These are phyloP conservation scores for Eucalyptus tenuipes DNA, from an alignment of 345 rosid species.

Conservation along the genomic window DNA sequence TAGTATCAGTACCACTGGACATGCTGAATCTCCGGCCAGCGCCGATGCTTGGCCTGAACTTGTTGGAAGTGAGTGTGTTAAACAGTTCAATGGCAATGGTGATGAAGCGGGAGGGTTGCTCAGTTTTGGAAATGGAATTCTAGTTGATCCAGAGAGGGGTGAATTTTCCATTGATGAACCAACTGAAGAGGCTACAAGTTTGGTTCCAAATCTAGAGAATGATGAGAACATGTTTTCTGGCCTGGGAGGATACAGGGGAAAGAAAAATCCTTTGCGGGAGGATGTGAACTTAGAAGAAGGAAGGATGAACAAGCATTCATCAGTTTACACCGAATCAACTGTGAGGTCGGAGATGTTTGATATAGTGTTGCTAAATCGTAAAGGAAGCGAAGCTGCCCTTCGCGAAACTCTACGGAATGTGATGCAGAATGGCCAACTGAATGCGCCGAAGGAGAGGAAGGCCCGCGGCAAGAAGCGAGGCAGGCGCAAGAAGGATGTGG, in stretches of 20 bases:
- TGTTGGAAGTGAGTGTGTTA: conserved; percentile 13
- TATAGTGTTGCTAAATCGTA: neutral
- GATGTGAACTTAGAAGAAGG: neutral
- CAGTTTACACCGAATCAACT: neutral
- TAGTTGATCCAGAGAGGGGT: conserved; percentile 2
- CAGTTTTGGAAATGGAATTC: conserved; percentile 10
- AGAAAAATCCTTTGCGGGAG: neutral
- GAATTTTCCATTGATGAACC: neutral
- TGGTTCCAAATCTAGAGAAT: neutral
- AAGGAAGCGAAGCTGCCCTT: neutral
- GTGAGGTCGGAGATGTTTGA: conserved; percentile 4
- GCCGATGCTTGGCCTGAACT: conserved; percentile 9
- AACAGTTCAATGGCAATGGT: conserved; percentile 33
- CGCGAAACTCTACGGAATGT: neutral
- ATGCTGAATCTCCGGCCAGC: conserved; percentile 21
- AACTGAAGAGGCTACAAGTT: neutral
- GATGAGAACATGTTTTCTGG: neutral
- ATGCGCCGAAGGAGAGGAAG: neutral
- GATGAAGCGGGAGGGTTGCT: conserved; percentile 46
- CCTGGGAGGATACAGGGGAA: neutral
- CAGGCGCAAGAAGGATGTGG: conserved; percentile 12
- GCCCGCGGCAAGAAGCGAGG: conserved; percentile 1
- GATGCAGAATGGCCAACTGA: neutral
- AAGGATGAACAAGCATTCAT: conserved; percentile 16
- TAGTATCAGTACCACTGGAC: neutral